Evolutionary conservation across 208 protist species (phyloP), one percentile per base, ranked within the genome.

Genomic region (Leishmania turanica): DNA sequence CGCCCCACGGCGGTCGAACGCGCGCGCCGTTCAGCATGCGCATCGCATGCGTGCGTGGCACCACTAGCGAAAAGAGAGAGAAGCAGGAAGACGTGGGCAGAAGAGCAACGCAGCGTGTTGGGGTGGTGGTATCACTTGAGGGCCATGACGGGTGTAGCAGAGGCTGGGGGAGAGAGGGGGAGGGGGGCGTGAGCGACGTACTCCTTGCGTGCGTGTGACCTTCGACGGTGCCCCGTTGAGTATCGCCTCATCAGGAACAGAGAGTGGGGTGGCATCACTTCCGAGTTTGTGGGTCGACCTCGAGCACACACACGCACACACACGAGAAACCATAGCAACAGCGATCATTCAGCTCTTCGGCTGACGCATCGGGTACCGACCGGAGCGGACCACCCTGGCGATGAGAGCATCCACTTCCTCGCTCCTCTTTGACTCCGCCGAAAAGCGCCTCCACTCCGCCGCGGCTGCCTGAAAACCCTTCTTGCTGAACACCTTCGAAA

Each of bases 391-490:
- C 3, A 88, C n/a, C 9, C 54, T 73, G 1, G 71, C 60, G 37
- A 91, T 83, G 9, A 90, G 77, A 2, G 68, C 75, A 31, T 88
- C 74, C 31, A 85, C 49, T 3, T 72, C 54, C 13, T 19, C 21
- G 1, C 19, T 71, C 60, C 74, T 75, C 72, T 77, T 78, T 40
- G 69, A 51, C 54, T 66, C 68, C 24, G 58, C 72, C 31, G 83
- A 70, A 8, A 90, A 56, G 3, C 54, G 47, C 1, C 81, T 40
- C 88, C 90, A 93, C 69, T 89, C 88, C 47, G 66, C 69, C 17
- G 76, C 82, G 24, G 83, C 86, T 34, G 89, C 88, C 6, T 80
- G 31, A 74, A 92, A 89, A 17, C 85, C 85, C 49, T 86, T 84
- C 31, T 75, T 80, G 4, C 37, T n/a, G 66, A 94, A 92, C 37